Evolutionary conservation across 257 asterid genomes (phyloP).

Genomic region (Apocynum venetum): DNA sequence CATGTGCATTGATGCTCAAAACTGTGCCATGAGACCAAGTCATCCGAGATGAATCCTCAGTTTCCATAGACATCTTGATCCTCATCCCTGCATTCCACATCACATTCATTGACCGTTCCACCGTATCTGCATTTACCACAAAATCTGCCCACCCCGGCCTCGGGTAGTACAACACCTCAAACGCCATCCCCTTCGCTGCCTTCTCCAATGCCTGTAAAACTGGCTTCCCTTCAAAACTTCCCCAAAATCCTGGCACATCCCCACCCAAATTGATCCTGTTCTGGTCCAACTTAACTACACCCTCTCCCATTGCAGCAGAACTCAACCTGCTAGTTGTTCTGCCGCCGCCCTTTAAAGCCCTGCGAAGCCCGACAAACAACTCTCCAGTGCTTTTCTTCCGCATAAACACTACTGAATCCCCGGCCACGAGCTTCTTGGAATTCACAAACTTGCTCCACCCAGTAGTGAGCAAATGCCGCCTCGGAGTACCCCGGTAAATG

Average conservation of each 20-base stretch:
- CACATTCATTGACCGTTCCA: constrained; percentile 26
- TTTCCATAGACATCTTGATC: constrained; percentile 47
- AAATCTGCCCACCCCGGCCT: constrained; percentile 39
- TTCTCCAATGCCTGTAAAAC: constrained; percentile 24
- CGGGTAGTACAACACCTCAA: constrained; percentile 57
- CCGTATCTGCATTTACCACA: constrained; percentile 51
- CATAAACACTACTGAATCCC: constrained; percentile 52
- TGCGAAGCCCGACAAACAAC: constrained; percentile 50
- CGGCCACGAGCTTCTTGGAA: constrained; percentile 47
- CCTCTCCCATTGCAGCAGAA: background rate
- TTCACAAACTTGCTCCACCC: constrained; percentile 67
- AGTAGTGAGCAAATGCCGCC: constrained; percentile 65
- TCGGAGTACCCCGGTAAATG: constrained; percentile 63
- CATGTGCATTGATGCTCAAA: constrained; percentile 10
- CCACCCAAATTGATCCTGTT: background rate
- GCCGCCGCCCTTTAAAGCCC: constrained; percentile 20
- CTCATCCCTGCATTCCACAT: constrained; percentile 41
- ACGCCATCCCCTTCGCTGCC: constrained; percentile 39
- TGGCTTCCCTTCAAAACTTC: constrained; percentile 16
- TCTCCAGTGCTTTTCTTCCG: constrained; percentile 28
- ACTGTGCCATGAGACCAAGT: constrained; percentile 43
- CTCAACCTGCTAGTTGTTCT: constrained; percentile 1
- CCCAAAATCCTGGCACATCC: constrained; percentile 8
- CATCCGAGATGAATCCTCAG: constrained; percentile 37
- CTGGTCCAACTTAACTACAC: constrained; percentile 6